Conservation (phyloP, 495 filamentous ascomycete genomes). For the Aspergillus cristatus region DNA sequence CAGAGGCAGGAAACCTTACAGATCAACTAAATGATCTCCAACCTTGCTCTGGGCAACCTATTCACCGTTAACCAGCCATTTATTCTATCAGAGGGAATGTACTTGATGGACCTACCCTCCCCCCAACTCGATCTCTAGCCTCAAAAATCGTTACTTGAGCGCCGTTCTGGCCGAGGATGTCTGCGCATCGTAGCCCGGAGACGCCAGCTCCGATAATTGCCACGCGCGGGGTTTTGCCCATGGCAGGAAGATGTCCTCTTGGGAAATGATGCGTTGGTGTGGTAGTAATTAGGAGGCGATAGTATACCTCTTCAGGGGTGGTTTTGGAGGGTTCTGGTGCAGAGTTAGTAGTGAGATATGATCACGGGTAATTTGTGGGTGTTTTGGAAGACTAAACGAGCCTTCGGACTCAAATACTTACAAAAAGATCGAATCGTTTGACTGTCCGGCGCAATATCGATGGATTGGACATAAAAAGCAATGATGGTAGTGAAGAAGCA, state of each 20-base stretch:
- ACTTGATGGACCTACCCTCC: slow-evolving; percentile 47
- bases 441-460: too few species aligned
- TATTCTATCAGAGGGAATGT: not conserved
- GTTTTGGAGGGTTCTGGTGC: too few species aligned
- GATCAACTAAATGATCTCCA: slow-evolving; percentile 36
- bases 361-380: too few species aligned
- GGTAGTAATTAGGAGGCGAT: too few species aligned
- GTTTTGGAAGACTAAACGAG: too few species aligned
- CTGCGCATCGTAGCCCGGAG: slow-evolving; percentile 79
- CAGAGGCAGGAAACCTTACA: slow-evolving; percentile 18
- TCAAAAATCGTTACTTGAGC: slow-evolving; percentile 80
- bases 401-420: too few species aligned
- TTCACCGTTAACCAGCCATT: not conserved
- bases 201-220: slow-evolving; percentile 81
- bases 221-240: slow-evolving; percentile 41
- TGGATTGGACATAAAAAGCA: too few species aligned
- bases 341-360: too few species aligned
- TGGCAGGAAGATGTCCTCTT: slow-evolving; percentile 3
- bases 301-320: too few species aligned
- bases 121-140: slow-evolving; percentile 73
- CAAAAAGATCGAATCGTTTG: too few species aligned
- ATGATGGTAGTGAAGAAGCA: too few species aligned
- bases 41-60: slow-evolving; percentile 33
- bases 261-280: too few species aligned
- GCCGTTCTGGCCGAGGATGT: slow-evolving; percentile 68